These are phyloP conservation scores for Earliella scabrosa DNA, from an alignment of 1,284 basidiomycete species.

Conservation along the genomic window DNA sequence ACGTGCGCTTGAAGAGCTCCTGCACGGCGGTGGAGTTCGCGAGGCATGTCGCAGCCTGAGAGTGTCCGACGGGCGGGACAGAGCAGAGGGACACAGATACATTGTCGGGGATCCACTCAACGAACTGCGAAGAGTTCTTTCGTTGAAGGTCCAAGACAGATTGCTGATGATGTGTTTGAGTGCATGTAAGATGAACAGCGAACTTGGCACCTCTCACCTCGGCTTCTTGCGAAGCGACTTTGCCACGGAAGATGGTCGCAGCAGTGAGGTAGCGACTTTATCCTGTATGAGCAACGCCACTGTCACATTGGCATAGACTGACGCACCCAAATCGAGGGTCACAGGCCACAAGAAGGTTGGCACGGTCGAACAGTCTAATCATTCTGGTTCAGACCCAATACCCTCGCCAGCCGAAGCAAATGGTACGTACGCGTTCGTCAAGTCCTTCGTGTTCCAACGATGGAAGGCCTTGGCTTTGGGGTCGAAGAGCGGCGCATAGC, in stretches of 20 bases:
- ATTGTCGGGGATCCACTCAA: conserved; percentile 90
- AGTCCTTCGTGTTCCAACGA: conserved; percentile 64
- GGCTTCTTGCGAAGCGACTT: conserved; percentile 81
- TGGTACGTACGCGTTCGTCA: conserved; percentile 72
- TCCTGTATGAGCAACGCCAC: not conserved
- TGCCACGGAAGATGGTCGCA: conserved; percentile 87
- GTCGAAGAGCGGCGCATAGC: conserved; percentile 83
- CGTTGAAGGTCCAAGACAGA: conserved; percentile 62
- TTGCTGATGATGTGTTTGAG: conserved; percentile 38
- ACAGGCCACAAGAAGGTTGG: conserved; percentile 83
- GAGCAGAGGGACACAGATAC: conserved; percentile 82
- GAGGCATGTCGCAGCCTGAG: conserved; percentile 77
- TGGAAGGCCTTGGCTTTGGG: conserved; percentile 67
- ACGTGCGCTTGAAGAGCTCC: conserved; percentile 87
- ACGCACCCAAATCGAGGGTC: conserved; percentile 79
- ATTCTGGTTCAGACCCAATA: too few species aligned
- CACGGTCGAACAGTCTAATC: conserved; percentile 73
- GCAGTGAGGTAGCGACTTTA: conserved; percentile 83
- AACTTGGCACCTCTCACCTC: conserved; percentile 35
- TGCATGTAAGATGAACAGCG: too few species aligned
- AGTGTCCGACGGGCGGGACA: conserved; percentile 82
- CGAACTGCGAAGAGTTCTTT: conserved; percentile 77
- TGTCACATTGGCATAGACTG: not conserved
- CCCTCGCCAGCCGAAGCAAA: too few species aligned
- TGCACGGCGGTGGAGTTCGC: conserved; percentile 89